phyloP scores from a whole-genome alignment of 768 basidiomycete genomes.

The Suillus weaverae region DNA sequence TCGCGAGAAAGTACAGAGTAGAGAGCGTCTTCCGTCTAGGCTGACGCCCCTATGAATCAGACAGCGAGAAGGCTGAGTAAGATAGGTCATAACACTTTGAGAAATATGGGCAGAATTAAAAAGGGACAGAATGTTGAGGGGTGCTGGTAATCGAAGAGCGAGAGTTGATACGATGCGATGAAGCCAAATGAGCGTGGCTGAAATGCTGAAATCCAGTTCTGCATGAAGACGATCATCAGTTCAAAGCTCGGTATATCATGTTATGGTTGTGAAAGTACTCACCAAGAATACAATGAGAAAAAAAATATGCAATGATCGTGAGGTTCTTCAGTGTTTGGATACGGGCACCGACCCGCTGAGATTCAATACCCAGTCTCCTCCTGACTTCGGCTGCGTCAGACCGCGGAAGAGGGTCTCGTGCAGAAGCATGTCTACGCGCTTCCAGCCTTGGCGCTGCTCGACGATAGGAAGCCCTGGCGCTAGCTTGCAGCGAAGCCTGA shows the following conservation, averaged over 20 bases:
- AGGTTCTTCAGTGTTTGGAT: background rate
- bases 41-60: background rate
- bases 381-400: conserved; percentile 39
- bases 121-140: background rate
- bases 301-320: conserved; percentile 3
- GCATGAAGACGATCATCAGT: background rate
- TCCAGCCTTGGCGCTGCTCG: conserved; percentile 49
- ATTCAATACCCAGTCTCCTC: conserved; percentile 38
- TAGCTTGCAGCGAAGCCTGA: conserved; percentile 47
- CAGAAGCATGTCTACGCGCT: conserved; percentile 55
- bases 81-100: background rate
- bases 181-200: background rate
- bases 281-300: background rate
- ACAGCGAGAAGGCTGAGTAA: background rate
- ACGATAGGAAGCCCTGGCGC: conserved; percentile 40
- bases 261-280: background rate
- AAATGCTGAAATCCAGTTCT: background rate
- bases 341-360: conserved; percentile 19
- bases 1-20: background rate
- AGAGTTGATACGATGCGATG: background rate
- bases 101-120: background rate
- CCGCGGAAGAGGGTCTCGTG: conserved; percentile 57
- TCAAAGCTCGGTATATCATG: background rate
- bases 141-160: background rate
- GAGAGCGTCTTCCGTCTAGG: background rate